A percentile compares a stretch with the other conserved stretches of the same genome.
Evolutionary conservation across 768 basidiomycete species (phyloP).

Genomic region (Auricularia sp.): DNA sequence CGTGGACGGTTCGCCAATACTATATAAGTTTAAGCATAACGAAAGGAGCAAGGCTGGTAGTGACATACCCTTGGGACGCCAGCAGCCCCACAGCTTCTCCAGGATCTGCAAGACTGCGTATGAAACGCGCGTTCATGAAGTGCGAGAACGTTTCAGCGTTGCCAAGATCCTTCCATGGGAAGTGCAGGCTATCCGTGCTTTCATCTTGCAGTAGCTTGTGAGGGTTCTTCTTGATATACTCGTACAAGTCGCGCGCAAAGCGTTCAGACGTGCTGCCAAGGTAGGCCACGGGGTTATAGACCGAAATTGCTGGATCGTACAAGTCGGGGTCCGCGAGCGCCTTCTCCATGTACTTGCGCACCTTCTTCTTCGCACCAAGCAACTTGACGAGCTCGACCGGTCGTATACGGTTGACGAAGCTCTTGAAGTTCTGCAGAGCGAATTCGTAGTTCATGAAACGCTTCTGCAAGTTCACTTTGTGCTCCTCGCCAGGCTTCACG

Average conservation of each 20-base stretch:
- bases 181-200: slow-evolving; percentile 21
- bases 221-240: slow-evolving; percentile 72
- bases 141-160: slow-evolving; percentile 55
- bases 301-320: slow-evolving; percentile 61
- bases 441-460: slow-evolving; percentile 92
- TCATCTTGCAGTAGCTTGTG: slow-evolving; percentile 30
- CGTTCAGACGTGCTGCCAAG: slow-evolving; percentile 88
- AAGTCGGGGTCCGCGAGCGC: slow-evolving; percentile 67
- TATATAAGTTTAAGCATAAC: slow-evolving; percentile 22
- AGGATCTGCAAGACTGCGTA: slow-evolving; percentile 88
- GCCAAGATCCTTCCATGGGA: slow-evolving; percentile 38
- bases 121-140: slow-evolving; percentile 86
- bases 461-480: slow-evolving; percentile 96
- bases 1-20: slow-evolving; percentile 96
- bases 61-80: slow-evolving; percentile 86
- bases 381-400: slow-evolving; percentile 48
- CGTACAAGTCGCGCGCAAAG: slow-evolving; percentile 71
- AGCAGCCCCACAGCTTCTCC: slow-evolving; percentile 97
- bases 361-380: slow-evolving; percentile 59
- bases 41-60: neutral
- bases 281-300: slow-evolving; percentile 68
- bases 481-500: slow-evolving; percentile 54
- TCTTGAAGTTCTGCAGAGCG: slow-evolving; percentile 73
- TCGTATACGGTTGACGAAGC: slow-evolving; percentile 62
- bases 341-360: slow-evolving; percentile 73